A percentile compares a stretch with the other conserved stretches of the same genome.
phyloP scores from a whole-genome alignment of 116 monocot genomes.

The Posidonia oceanica region DNA sequence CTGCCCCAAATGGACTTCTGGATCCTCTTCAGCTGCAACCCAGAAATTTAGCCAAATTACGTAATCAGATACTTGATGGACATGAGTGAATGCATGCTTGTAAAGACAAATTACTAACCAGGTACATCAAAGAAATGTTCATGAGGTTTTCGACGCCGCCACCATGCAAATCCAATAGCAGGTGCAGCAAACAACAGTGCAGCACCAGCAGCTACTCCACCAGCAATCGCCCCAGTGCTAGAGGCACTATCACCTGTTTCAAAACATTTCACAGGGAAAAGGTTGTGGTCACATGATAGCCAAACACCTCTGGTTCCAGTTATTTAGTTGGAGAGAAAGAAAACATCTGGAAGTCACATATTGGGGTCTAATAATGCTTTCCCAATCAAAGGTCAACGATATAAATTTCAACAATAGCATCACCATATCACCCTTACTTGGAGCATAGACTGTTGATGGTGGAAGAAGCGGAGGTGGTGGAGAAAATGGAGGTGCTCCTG shows the following conservation, averaged over 20 bases:
- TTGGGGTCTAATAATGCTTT: no score
- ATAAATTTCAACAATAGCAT: neutral
- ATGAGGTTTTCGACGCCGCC: constrained; percentile 86
- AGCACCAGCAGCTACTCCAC: constrained; percentile 93
- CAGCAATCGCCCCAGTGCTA: constrained; percentile 92
- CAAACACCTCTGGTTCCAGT: no score
- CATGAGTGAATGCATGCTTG: neutral
- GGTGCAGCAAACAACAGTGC: constrained; percentile 86
- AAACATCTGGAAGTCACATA: no score
- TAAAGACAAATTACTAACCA: constrained; percentile 32
- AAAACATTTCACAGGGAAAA: neutral
- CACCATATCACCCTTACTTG: constrained; percentile 21
- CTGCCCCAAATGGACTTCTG: constrained; percentile 92
- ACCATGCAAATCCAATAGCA: constrained; percentile 92
- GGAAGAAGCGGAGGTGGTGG: constrained; percentile 81
- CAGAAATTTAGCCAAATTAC: constrained; percentile 1
- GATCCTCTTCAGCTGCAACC: constrained; percentile 77
- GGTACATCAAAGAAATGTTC: constrained; percentile 96
- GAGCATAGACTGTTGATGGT: constrained; percentile 32
- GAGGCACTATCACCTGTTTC: constrained; percentile 57
- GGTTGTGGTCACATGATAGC: no score
- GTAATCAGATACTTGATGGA: neutral
- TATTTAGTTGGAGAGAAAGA: no score
- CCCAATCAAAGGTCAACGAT: no score
- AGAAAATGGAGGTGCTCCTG: constrained; percentile 73